A percentile compares a stretch with the other conserved stretches of the same genome.
Conservation (phyloP, 176 grass and related monocot genomes). For the Oropetium thomaeum region DNA sequence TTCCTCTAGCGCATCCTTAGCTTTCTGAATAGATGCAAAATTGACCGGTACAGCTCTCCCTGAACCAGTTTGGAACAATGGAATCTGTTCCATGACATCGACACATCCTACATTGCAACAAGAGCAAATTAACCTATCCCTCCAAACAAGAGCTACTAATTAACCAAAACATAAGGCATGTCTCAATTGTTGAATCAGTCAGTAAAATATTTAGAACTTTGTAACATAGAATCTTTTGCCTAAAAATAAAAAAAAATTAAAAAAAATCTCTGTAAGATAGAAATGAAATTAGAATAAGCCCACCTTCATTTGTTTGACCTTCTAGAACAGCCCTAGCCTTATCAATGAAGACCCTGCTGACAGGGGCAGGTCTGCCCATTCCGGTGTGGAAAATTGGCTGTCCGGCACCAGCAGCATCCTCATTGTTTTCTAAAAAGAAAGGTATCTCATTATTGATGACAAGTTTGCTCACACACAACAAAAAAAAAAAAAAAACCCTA, state of each 20-base stretch:
- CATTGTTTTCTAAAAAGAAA: conserved; percentile 26
- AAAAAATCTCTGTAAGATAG: no score
- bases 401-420: background rate
- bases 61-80: conserved; percentile 45
- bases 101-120: conserved; percentile 8
- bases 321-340: conserved; percentile 57
- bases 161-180: conserved; percentile 9
- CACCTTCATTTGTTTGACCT: conserved; percentile 35
- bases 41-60: conserved; percentile 42
- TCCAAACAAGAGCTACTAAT: no score
- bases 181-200: background rate
- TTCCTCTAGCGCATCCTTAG: conserved; percentile 41
- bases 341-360: conserved; percentile 46
- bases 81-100: conserved; percentile 33
- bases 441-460: conserved; percentile 6
- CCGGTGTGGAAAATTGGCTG: conserved; percentile 52
- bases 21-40: conserved; percentile 43
- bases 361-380: conserved; percentile 31
- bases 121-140: background rate
- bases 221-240: background rate
- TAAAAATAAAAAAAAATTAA: no score
- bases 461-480: background rate
- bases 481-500: background rate
- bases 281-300: conserved; percentile 9
- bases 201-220: background rate